Evolutionary conservation across 805 yeast genomes (phyloP), one percentile per base, ranked within the genome.

Genomic region (Wickerhamomyces ciferrii): DNA sequence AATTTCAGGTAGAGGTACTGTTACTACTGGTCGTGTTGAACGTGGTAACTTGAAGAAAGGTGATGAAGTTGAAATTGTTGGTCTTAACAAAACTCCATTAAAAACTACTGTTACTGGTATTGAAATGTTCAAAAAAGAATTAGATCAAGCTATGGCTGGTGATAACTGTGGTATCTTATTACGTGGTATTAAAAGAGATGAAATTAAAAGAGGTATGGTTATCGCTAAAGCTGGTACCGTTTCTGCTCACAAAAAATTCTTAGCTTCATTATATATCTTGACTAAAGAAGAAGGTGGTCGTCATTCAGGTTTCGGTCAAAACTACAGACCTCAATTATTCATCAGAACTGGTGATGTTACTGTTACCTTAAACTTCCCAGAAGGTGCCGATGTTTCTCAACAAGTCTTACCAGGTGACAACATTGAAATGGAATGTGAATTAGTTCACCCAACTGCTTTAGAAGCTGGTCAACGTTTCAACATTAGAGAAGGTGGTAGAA

Each of bases 211-310:
- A 76, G 99, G 99, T 75, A 92, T 92, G 98, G 95, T 94, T 58
- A 74, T 90, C 60, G 86, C 96, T 67, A 91, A 90, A 78, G 91
- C 96, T 62, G 92, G 88, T 56, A 74, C 96, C 54, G 87, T 92
- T 62, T 82, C 86, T 71, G 87, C 98, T 51, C 96, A 91, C 83
- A 83, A 84, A 69, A 90, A 88, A 78, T 81, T 92, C 78, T 79
- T 94, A 67, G 91, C 97, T 52, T 92, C 98, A 43, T 73, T 92
- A 66, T 94, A 94, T 73, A 82, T 92, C 54, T 79, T 94, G 68
- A 80, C 96, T 66, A 86, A 89, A 72, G 98, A 94, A 66, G 99
- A 94, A 76, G 99, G 99, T 81, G 99, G 99, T 64, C 92, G 99
- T 76, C 96, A 89, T 78, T 87, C 96, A 54, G 95, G 96, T 56